These are phyloP conservation scores for Leavenworthia alabamica DNA, from an alignment of 345 rosid species.

Conservation along the genomic window DNA sequence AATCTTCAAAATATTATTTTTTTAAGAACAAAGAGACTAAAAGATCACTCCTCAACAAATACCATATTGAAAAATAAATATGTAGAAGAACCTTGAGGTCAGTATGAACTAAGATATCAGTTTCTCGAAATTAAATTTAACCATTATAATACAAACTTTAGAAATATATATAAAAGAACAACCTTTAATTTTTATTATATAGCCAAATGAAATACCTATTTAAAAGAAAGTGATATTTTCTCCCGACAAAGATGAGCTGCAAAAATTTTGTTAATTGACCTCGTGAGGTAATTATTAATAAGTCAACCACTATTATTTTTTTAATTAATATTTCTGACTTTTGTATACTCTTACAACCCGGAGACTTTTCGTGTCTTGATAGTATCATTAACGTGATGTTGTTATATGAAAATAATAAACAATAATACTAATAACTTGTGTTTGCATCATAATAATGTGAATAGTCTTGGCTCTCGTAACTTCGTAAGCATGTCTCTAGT, in stretches of 20 bases:
- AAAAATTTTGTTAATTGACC: slow-evolving; percentile 8
- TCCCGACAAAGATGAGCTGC: slow-evolving; percentile 5
- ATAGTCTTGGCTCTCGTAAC: neutral
- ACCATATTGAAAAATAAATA: too few relatives aligned
- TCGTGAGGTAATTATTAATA: slow-evolving; percentile 10
- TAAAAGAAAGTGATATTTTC: neutral
- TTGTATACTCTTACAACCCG: neutral
- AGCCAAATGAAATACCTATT: neutral
- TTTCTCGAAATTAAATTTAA: too few relatives aligned
- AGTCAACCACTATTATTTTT: neutral
- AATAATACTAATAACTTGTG: neutral
- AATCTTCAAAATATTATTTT: too few relatives aligned
- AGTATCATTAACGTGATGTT: slow-evolving; percentile 6
- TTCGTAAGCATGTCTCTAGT: neutral
- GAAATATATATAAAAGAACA: neutral
- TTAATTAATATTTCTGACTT: slow-evolving; percentile 4
- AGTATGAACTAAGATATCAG: too few relatives aligned
- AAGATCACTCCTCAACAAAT: too few relatives aligned
- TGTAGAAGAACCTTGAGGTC: too few relatives aligned
- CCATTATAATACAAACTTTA: too few relatives aligned
- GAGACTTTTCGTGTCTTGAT: slow-evolving; percentile 1
- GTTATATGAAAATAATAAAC: neutral
- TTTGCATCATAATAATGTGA: neutral
- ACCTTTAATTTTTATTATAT: neutral
- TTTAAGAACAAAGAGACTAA: too few relatives aligned